Conservation (phyloP, 257 asterid species). For the Coffea eugenioides region DNA sequence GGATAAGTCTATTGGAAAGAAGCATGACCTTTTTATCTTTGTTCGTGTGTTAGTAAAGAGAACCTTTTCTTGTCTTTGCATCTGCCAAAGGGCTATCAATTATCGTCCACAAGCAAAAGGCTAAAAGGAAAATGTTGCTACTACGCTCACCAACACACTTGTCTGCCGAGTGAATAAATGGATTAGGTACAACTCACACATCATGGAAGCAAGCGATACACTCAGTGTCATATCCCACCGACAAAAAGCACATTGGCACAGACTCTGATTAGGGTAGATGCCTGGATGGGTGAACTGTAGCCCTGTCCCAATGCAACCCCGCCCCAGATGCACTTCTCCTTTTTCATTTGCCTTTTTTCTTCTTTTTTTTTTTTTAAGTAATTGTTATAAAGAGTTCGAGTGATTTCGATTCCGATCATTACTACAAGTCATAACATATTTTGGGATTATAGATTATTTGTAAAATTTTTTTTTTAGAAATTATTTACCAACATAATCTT, state of each 20-base stretch:
- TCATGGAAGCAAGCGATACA: slow-evolving; percentile 4
- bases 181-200: slow-evolving; percentile 22
- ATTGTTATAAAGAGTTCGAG: background rate
- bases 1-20: too few relatives aligned
- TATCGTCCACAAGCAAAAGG: slow-evolving; percentile 8
- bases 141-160: background rate
- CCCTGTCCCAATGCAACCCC: background rate
- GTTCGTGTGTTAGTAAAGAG: slow-evolving; percentile 5
- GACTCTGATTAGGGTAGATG: background rate
- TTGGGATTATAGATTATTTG: too few relatives aligned
- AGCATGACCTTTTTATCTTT: too few relatives aligned
- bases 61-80: slow-evolving; percentile 13
- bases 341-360: too few relatives aligned
- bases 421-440: too few relatives aligned
- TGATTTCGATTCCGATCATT: too few relatives aligned
- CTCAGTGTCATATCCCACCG: slow-evolving; percentile 17
- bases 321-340: background rate
- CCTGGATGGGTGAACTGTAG: background rate
- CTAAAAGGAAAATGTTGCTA: slow-evolving; percentile 5
- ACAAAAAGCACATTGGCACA: slow-evolving; percentile 18
- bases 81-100: background rate
- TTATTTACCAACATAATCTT: too few relatives aligned
- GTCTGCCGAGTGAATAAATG: slow-evolving; percentile 1
- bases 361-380: too few relatives aligned
- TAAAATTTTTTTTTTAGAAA: too few relatives aligned